Conservation (phyloP, 768 basidiomycete species). For the Tephrocybe rancida region DNA sequence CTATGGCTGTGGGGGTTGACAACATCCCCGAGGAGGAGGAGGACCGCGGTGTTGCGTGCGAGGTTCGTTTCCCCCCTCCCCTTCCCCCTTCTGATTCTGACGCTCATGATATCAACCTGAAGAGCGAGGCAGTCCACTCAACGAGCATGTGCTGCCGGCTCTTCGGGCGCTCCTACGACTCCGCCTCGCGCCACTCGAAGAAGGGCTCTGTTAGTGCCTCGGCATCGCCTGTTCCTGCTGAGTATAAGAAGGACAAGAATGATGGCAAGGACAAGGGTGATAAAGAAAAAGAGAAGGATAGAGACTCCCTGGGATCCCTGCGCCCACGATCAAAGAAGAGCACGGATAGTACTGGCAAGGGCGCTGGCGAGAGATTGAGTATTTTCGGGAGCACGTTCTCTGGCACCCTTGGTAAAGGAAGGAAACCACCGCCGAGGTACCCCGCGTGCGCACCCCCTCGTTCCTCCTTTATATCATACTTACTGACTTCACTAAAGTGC, state of each 20-base stretch:
- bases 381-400: constrained; percentile 76
- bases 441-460: constrained; percentile 50
- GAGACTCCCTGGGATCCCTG: constrained; percentile 32
- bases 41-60: constrained; percentile 57
- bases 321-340: constrained; percentile 53
- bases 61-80: constrained; percentile 47
- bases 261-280: constrained; percentile 31
- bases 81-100: not conserved
- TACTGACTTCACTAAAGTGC: constrained; percentile 22
- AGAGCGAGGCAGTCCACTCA: not conserved
- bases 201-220: constrained; percentile 21
- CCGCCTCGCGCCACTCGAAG: constrained; percentile 23
- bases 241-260: too few species aligned
- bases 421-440: constrained; percentile 84
- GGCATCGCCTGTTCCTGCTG: constrained; percentile 26
- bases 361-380: constrained; percentile 64
- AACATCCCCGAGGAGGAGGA: constrained; percentile 50
- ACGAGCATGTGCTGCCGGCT: too few species aligned
- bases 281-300: constrained; percentile 33
- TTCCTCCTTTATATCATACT: not conserved
- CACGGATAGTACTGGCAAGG: constrained; percentile 43
- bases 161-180: too few species aligned
- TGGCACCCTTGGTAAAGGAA: constrained; percentile 60
- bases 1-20: constrained; percentile 35
- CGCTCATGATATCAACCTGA: not conserved